A percentile compares a stretch with the other conserved stretches of the same genome.
phyloP scores from a whole-genome alignment of 345 rosid species.

The Euphorbia pulcherrima region DNA sequence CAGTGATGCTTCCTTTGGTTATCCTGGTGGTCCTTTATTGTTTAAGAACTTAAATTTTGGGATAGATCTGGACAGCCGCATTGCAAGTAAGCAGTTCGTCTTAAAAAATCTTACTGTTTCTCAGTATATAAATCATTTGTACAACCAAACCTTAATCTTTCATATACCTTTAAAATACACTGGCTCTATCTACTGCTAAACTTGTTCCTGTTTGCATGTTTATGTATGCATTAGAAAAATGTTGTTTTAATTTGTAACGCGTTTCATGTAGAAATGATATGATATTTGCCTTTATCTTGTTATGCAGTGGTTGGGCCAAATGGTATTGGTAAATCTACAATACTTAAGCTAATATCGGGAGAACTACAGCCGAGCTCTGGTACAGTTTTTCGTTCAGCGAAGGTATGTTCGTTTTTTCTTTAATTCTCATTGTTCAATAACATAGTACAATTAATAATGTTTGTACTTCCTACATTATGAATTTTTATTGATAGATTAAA shows the following conservation, averaged over 20 bases:
- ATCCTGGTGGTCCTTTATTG: slow-evolving; percentile 82
- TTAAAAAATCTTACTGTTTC: not conserved
- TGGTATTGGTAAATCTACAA: slow-evolving; percentile 98
- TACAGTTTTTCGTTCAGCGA: slow-evolving; percentile 95
- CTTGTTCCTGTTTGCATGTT: not conserved
- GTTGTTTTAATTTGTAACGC: not conserved
- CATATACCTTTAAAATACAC: not conserved
- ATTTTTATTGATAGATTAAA: not conserved
- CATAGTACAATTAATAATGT: not conserved
- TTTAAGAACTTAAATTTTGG: slow-evolving; percentile 96
- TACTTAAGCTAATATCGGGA: slow-evolving; percentile 91
- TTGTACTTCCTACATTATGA: not conserved
- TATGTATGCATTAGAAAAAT: not conserved
- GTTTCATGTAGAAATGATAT: not conserved
- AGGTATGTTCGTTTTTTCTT: slow-evolving; percentile 45
- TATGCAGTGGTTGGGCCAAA: slow-evolving; percentile 96
- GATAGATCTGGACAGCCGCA: slow-evolving; percentile 93
- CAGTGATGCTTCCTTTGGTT: slow-evolving; percentile 99
- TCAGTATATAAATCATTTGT: not conserved
- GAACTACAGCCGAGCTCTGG: slow-evolving; percentile 97
- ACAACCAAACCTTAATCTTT: too few species aligned
- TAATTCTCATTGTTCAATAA: not conserved
- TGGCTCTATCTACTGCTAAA: not conserved
- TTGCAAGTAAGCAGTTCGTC: slow-evolving; percentile 72
- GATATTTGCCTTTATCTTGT: not conserved